Conservation (phyloP, 1,284 basidiomycete genomes). For the Puccinia hordei region DNA sequence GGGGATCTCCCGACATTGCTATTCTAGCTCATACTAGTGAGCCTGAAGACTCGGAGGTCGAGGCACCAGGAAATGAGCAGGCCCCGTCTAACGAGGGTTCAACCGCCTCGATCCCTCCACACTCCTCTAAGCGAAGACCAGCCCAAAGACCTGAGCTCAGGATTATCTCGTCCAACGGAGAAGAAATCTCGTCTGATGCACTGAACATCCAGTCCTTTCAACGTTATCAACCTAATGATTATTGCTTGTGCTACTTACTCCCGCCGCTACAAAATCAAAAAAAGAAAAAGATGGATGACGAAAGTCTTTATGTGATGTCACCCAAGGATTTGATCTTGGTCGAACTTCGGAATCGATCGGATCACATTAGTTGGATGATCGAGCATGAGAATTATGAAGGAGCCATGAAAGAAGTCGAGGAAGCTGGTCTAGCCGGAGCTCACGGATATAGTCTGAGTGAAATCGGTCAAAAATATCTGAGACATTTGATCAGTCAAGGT, state of each 20-base stretch:
- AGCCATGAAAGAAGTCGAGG: conserved; percentile 80
- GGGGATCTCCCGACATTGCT: conserved; percentile 36
- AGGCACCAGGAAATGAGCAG: conserved; percentile 73
- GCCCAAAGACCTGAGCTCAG: conserved; percentile 75
- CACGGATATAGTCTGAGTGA: conserved; percentile 56
- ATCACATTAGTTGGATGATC: conserved; percentile 91
- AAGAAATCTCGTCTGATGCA: conserved; percentile 84
- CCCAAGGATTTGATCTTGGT: conserved; percentile 85
- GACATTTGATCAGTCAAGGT: conserved; percentile 44
- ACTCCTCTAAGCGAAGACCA: conserved; percentile 64
- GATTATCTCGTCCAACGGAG: conserved; percentile 82
- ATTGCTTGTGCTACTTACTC: conserved; percentile 65
- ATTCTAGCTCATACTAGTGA: conserved; percentile 48
- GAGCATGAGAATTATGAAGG: conserved; percentile 83
- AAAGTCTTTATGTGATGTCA: conserved; percentile 75
- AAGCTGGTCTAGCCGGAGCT: conserved; percentile 61
- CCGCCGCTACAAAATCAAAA: conserved; percentile 20
- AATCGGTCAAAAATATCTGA: conserved; percentile 46
- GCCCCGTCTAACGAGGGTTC: conserved; percentile 63
- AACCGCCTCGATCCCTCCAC: conserved; percentile 69
- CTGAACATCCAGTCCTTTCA: conserved; percentile 77
- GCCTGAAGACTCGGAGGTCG: conserved; percentile 19
- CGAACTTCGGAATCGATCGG: conserved; percentile 78
- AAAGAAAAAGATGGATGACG: conserved; percentile 42
- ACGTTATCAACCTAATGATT: conserved; percentile 89